Evolutionary conservation across 1,284 basidiomycete species (phyloP).

Genomic region (Tremellales sp.): DNA sequence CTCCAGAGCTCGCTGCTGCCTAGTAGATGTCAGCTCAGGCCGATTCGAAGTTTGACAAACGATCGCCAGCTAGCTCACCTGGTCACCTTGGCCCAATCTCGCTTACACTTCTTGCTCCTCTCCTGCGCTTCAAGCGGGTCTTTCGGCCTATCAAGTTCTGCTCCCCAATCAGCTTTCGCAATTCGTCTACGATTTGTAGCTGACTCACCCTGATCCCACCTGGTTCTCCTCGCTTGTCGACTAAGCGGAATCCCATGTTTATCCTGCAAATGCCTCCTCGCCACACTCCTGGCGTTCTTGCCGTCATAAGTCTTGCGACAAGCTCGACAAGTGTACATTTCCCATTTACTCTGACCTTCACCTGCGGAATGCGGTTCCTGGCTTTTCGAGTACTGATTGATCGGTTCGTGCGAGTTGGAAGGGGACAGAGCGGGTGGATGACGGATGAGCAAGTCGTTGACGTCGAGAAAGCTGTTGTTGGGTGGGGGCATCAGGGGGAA

Average conservation of each 20-base stretch:
- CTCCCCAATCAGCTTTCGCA: too few species aligned
- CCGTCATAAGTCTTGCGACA: constrained; percentile 51
- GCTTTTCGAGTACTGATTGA: constrained; percentile 9
- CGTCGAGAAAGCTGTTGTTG: constrained; percentile 20
- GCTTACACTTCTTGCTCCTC: constrained; percentile 52
- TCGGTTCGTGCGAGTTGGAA: not conserved
- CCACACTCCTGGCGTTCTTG: constrained; percentile 55
- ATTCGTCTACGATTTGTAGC: too few species aligned
- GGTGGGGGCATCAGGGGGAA: constrained; percentile 15
- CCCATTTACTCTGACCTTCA: constrained; percentile 11
- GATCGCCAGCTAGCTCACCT: constrained; percentile 28
- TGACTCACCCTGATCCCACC: constrained; percentile 54
- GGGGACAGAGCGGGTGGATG: constrained; percentile 14
- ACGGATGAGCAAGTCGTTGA: constrained; percentile 31
- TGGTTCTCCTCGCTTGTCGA: constrained; percentile 52
- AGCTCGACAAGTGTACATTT: constrained; percentile 38
- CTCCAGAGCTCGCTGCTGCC: constrained; percentile 15
- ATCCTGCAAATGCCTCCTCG: constrained; percentile 55
- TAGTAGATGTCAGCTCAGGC: not conserved
- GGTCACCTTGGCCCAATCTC: constrained; percentile 54
- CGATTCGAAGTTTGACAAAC: not conserved
- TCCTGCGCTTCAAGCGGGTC: constrained; percentile 52
- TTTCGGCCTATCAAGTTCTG: constrained; percentile 53
- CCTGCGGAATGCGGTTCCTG: not conserved
- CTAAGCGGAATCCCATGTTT: constrained; percentile 55